A percentile compares a stretch with the other conserved stretches of the same genome.
Conservation (phyloP, 768 basidiomycete genomes). For the Lactarius deliciosus region DNA sequence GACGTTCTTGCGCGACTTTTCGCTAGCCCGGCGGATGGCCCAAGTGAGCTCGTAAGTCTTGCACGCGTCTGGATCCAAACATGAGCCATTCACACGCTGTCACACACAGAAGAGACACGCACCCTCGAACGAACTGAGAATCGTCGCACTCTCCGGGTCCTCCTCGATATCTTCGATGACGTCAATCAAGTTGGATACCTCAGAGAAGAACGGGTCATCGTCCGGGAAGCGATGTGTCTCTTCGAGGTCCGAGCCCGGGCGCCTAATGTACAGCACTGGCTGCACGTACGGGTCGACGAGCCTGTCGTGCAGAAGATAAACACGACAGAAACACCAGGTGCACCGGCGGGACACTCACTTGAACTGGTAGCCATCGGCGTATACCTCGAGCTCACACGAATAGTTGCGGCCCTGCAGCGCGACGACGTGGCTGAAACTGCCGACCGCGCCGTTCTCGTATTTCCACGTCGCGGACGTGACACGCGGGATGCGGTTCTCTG, state of each 20-base stretch:
- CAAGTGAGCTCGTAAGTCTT: conserved; percentile 90
- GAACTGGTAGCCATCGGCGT: conserved; percentile 88
- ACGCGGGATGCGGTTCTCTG: conserved; percentile 90
- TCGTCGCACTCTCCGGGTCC: conserved; percentile 74
- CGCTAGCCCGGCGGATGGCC: conserved; percentile 84
- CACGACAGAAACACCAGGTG: conserved; percentile 18
- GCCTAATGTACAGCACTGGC: conserved; percentile 83
- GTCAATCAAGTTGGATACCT: conserved; percentile 87
- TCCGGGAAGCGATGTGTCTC: conserved; percentile 69
- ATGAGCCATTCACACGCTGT: not conserved
- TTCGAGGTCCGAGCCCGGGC: conserved; percentile 77
- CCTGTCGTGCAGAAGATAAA: conserved; percentile 40
- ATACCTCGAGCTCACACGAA: conserved; percentile 92
- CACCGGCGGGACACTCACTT: conserved; percentile 48
- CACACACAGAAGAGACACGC: conserved; percentile 24
- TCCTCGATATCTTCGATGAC: conserved; percentile 88
- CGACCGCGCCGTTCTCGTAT: conserved; percentile 93
- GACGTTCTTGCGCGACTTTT: conserved; percentile 50
- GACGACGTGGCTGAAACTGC: conserved; percentile 85
- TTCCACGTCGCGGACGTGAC: conserved; percentile 96
- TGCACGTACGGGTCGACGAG: conserved; percentile 92
- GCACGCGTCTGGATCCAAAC: conserved; percentile 60
- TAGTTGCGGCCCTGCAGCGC: conserved; percentile 92
- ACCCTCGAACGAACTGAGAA: conserved; percentile 87
- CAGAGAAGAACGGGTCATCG: conserved; percentile 94